Evolutionary conservation across 2,329 filamentous ascomycete genomes (phyloP), one percentile per base, ranked within the genome.

Genomic region (Colletotrichum chrysophilum): DNA sequence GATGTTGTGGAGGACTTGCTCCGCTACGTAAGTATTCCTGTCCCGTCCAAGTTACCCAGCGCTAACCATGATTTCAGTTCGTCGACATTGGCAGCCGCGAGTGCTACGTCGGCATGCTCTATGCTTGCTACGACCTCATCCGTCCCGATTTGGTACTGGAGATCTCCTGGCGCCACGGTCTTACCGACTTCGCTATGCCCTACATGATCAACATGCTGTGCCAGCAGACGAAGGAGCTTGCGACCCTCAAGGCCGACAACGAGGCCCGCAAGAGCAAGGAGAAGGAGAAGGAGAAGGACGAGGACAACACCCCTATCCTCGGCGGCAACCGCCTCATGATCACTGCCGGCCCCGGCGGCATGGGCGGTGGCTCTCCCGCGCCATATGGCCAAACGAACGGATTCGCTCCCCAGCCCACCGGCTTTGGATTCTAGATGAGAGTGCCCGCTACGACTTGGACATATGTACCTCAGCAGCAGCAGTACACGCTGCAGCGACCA

Each of bases 71-170:
- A 71, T 55, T 64, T 3, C 83, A 98, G 96, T 99, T 99, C 81
- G 97, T 99, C 82, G 97, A 99, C 83, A 98, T 99, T 86, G 97
- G 97, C 81, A 98, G 96, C 89, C 96, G 96, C 77, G 97, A 99
- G 86, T 99, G 97, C 91, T 99, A 98, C 84, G 97, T 98, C n/a
- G 97, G 96, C 83, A 99, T 99, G 96, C 91, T 99, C 65, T 99
- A 99, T 83, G 94, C 97, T 68, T 99, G 97, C 90, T 98, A 99
- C 86, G 97, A 98, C 75, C 94, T 99, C 77, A 96, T 99, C 80
- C 95, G 95, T 21, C 94, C 97, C 5, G 96, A 98, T 82, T 89
- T 97, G 68, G 94, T 99, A 75, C 92, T 99, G 85, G 97, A 99
- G 88, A 91, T 99, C 74, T 98, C 97, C 75, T 99, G 97, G 97